Base-by-base conservation (phyloP, 83 land plant species). In the Picea engelmannii region DNA sequence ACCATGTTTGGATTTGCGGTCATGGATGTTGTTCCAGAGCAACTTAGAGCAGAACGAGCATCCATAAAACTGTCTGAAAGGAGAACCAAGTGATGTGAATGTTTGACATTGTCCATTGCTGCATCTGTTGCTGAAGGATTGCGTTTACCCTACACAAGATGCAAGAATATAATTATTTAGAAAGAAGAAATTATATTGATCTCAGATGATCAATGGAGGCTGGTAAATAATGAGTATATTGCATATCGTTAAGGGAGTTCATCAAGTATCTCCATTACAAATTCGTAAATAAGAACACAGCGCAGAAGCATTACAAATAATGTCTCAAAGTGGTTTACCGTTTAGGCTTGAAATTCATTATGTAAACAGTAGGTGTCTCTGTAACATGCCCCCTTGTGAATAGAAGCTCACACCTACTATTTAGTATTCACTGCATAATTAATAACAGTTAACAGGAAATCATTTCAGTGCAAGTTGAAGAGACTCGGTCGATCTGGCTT, bases 31-130 rank as follows among this genome's bases (percentile, higher is more conserved):
- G 85, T 64, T 71, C 92, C 89, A 71, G 97, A 67, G 5, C 86
- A 88, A 83, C 82, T 91, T 59, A 95, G 73, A 65, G 95, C 78
- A 71, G 88, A 82, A 85, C 91, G 88, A 24, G 90, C 98, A 89
- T 97, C 99, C 86, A 91, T 78, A 83, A 97, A 93, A 78, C 80
- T 91, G 13, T 95, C 98, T 16, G 98, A 95, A 55, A 97, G 82
- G 18, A 97, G 85, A 83, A 97, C 93, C 85, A 95, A 89, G 79
- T 88, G 92, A 2, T 90, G 92, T 73, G 95, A 85, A 79, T 88
- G 83, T 80, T 91, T 97, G 15, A 82, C 81, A 83, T 69, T 84
- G 58, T 97, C 98, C 44, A 88, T 77, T 10, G 88, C 84, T 74
- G 91, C 82, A 82, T 97, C 99, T 66, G 90, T 65, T 63, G 88